Conservation (phyloP, 2,329 filamentous ascomycete genomes). For the Scorias spongiosa region DNA sequence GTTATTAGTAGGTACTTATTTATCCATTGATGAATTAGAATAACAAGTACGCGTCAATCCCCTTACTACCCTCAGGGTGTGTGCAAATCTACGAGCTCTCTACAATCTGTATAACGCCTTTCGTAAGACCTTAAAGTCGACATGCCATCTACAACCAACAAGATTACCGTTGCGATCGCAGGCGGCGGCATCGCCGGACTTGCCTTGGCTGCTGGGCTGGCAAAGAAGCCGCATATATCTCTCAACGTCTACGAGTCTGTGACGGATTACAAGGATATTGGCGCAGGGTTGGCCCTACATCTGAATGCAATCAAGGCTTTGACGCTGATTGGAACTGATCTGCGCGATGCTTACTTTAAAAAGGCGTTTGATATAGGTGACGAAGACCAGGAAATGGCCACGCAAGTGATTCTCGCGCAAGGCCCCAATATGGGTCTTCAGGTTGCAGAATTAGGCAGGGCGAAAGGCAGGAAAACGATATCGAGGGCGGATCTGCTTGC, state of each 20-base stretch:
- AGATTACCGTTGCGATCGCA: constrained; percentile 30
- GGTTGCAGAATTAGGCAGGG: constrained; percentile 22
- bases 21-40: too few relatives aligned
- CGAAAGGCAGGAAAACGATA: constrained; percentile 22
- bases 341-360: constrained; percentile 32
- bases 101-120: too few relatives aligned
- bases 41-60: too few relatives aligned
- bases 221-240: constrained; percentile 26
- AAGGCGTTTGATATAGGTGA: constrained; percentile 33
- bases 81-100: too few relatives aligned
- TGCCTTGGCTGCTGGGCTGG: constrained; percentile 31
- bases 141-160: background rate
- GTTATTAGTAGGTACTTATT: too few relatives aligned
- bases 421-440: constrained; percentile 25
- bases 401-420: constrained; percentile 19
- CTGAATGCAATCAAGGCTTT: constrained; percentile 39
- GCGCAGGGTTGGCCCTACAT: constrained; percentile 35
- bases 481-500: constrained; percentile 36
- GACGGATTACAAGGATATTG: constrained; percentile 31
- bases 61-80: too few relatives aligned
- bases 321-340: constrained; percentile 18
- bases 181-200: constrained; percentile 39
- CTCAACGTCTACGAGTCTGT: constrained; percentile 38
- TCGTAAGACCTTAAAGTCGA: too few relatives aligned
- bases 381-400: constrained; percentile 18